Evolutionary conservation across 495 filamentous ascomycete species (phyloP).

Genomic region (Trichoderma gamsii): DNA sequence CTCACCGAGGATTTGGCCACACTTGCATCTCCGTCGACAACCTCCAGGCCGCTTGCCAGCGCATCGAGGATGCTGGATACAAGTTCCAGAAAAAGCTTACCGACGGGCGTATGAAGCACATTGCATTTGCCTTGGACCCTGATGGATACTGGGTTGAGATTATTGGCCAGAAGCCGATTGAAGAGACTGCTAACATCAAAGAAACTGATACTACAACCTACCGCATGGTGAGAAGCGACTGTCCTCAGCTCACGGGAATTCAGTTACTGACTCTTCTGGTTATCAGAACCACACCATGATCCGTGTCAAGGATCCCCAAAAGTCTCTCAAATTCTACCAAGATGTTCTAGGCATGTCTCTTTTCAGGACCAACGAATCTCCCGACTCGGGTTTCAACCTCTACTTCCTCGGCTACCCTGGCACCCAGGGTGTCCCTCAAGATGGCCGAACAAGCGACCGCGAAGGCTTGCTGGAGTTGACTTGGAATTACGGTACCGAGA

Average conservation of each 20-base stretch:
- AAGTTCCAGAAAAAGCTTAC: conserved; percentile 88
- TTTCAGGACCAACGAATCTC: conserved; percentile 63
- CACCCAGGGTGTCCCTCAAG: conserved; percentile 40
- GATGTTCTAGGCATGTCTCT: conserved; percentile 84
- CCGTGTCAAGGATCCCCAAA: conserved; percentile 82
- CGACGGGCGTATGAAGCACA: conserved; percentile 81
- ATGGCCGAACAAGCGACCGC: conserved; percentile 51
- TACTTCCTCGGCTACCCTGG: conserved; percentile 85
- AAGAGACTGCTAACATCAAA: conserved; percentile 33
- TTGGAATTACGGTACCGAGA: conserved; percentile 97
- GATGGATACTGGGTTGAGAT: conserved; percentile 90
- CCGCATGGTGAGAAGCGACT: conserved; percentile 34
- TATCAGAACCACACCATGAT: conserved; percentile 89
- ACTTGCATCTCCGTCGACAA: conserved; percentile 83
- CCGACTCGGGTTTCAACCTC: conserved; percentile 70
- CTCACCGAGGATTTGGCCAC: conserved; percentile 84
- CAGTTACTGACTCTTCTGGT: conserved; percentile 29
- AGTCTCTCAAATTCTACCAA: conserved; percentile 82
- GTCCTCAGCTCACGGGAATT: neutral
- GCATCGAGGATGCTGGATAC: conserved; percentile 84
- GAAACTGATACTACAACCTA: conserved; percentile 38
- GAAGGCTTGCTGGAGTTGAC: conserved; percentile 89
- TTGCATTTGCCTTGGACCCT: conserved; percentile 90
- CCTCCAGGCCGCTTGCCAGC: conserved; percentile 80
- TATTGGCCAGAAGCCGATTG: conserved; percentile 41